Base-by-base conservation (phyloP, 2,329 filamentous ascomycete species). In the Pyrenophora tritici-repentis region DNA sequence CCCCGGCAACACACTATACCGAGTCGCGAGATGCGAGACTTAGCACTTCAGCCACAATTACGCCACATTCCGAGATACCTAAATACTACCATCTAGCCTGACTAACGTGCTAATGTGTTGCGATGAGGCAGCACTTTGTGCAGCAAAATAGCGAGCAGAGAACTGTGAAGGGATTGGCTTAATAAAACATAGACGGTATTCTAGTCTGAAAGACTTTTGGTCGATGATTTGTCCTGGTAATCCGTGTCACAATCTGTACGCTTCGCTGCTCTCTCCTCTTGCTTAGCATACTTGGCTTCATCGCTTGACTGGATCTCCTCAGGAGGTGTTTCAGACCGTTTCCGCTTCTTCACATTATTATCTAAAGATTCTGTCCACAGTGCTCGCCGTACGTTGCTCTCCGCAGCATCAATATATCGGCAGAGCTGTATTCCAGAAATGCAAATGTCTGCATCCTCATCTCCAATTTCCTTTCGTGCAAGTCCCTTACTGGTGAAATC, bases 261-360 rank as follows among this genome's bases (percentile, higher is more conserved):
- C 53, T 61, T 62, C 33, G 44, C 50, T 42, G 35, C 60, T 58
- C 50, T 61, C 47, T 56, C 36, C 49, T 63, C 60, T 53, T 63
- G 36, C 50, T 62, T 37, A 46, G 40, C 33, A 34, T 59, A 62
- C 35, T 34, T 50, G 36, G 46, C 63, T 56, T 65, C 55, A 47
- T 65, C 56, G 26, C 42, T 45, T 17, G 56, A 42, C 42, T 33
- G 38, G 17, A 65, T 56, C 41, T 61, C 37, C 26, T 62, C 50
- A 36, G 49, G 40, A 47, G 56, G 55, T 45, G 55, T 59, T 50
- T 56, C 44, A 14, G 47, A 56, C 33, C 60, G 38, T 36, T 58
- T 63, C 37, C 56, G 20, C 55, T 65, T 65, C 42, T 55, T 61
- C 9, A 26, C 9, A 26, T 26, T 26, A 26, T 26, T 26, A 26